Evolutionary conservation across 441 rosid genomes (phyloP).

Genomic region (Viola pubescens): DNA sequence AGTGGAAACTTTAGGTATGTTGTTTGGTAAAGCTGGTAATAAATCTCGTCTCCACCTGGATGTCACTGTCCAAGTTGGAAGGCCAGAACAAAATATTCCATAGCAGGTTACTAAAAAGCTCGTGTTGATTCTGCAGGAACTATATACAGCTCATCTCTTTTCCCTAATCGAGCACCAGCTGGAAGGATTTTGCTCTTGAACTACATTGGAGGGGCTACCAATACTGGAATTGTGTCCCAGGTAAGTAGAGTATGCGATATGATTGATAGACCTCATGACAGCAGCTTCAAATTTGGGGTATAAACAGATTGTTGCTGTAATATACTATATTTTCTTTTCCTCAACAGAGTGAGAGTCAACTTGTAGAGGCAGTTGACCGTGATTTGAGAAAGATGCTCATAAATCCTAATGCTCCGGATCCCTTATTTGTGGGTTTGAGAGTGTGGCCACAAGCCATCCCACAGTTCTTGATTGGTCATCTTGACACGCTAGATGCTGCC

Average conservation of each 20-base stretch:
- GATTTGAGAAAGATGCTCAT: conserved; percentile 85
- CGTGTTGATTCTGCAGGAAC: conserved; percentile 40
- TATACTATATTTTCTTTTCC: conserved; percentile 2
- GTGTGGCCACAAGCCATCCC: conserved; percentile 90
- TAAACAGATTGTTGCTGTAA: conserved; percentile 1
- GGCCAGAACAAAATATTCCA: neutral
- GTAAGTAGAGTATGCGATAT: conserved; percentile 26
- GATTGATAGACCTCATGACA: neutral
- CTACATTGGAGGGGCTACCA: conserved; percentile 80
- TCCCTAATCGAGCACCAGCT: conserved; percentile 75
- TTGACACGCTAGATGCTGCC: conserved; percentile 56
- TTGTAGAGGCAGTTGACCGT: conserved; percentile 73
- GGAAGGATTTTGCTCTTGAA: conserved; percentile 71
- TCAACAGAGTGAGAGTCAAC: conserved; percentile 48
- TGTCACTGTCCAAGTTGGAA: neutral
- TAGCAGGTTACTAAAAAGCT: neutral
- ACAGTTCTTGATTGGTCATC: conserved; percentile 77
- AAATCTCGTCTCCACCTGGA: conserved; percentile 9
- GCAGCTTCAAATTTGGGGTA: conserved; percentile 4
- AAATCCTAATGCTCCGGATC: conserved; percentile 61
- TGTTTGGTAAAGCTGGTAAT: conserved; percentile 1
- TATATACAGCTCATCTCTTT: conserved; percentile 74
- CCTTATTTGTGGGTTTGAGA: conserved; percentile 52
- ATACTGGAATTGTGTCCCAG: conserved; percentile 63
- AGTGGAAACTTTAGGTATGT: conserved; percentile 82